Evolutionary conservation across 495 filamentous ascomycete genomes (phyloP).

Genomic region (Penicillium coffeae): DNA sequence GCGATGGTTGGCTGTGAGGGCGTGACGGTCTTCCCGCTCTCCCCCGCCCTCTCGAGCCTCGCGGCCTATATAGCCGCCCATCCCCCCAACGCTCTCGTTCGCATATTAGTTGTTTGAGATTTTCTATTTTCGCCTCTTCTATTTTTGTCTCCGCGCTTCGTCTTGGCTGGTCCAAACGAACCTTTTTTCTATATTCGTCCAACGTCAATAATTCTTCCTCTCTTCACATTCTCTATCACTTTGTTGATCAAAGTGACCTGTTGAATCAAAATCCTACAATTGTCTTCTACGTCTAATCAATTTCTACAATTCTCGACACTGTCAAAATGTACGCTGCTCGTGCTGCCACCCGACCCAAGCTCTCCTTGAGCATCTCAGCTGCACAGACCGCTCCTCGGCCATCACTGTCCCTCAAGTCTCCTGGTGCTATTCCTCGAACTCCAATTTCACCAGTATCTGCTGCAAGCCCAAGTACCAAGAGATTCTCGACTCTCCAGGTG

Average conservation of each 20-base stretch:
- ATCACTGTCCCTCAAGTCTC: conserved; percentile 43
- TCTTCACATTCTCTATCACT: conserved; percentile 23
- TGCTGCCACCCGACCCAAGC: conserved; percentile 40
- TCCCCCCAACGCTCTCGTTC: conserved; percentile 13
- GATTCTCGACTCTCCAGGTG: conserved; percentile 41
- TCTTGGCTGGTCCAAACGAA: conserved; percentile 44
- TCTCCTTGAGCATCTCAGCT: conserved; percentile 46
- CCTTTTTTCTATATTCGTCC: conserved; percentile 19
- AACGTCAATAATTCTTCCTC: conserved; percentile 27
- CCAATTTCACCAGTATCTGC: conserved; percentile 41
- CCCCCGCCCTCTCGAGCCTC: conserved; percentile 16
- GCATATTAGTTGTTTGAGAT: conserved; percentile 34
- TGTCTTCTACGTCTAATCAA: conserved; percentile 5
- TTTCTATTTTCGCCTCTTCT: conserved; percentile 32
- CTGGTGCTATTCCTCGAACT: conserved; percentile 39
- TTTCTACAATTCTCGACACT: conserved; percentile 5
- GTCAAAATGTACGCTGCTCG: conserved; percentile 38
- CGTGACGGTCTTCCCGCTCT: neutral
- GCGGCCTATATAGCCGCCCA: conserved; percentile 38
- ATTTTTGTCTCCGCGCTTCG: conserved; percentile 38
- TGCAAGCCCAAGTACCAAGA: conserved; percentile 38
- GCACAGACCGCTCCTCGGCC: conserved; percentile 34
- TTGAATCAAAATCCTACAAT: conserved; percentile 7
- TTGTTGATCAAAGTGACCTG: conserved; percentile 38
- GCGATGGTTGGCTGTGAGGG: conserved; percentile 14